phyloP scores from a whole-genome alignment of 2,329 filamentous ascomycete species.

The Hypoxylon sp. region DNA sequence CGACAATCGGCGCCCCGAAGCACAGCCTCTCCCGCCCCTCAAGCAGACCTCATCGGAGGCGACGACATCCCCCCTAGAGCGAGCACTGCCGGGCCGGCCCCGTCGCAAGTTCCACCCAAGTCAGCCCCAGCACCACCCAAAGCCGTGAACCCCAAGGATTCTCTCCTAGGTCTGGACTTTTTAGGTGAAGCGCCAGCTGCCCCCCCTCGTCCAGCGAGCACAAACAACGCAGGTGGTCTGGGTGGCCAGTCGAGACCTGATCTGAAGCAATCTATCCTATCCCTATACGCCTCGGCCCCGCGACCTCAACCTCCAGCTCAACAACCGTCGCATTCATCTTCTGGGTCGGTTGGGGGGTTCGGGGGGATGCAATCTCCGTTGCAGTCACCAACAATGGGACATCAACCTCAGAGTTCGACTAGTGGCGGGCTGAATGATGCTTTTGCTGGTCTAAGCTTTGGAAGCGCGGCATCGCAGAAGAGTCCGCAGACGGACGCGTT shows the following conservation, averaged over 20 bases:
- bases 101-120: constrained; percentile 65
- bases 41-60: constrained; percentile 85
- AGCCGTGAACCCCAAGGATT: constrained; percentile 81
- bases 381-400: constrained; percentile 62
- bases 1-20: constrained; percentile 50
- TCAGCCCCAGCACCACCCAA: constrained; percentile 72
- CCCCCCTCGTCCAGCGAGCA: constrained; percentile 84
- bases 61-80: constrained; percentile 74
- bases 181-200: constrained; percentile 76
- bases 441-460: constrained; percentile 75
- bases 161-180: constrained; percentile 91
- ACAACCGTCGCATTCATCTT: constrained; percentile 63
- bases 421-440: constrained; percentile 78
- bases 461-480: constrained; percentile 54
- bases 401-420: constrained; percentile 59
- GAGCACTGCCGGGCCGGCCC: constrained; percentile 74
- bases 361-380: constrained; percentile 69
- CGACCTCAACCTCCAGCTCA: constrained; percentile 72
- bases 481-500: constrained; percentile 50
- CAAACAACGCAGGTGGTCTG: constrained; percentile 68
- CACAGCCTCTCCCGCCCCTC: constrained; percentile 52
- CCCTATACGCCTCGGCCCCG: constrained; percentile 86
- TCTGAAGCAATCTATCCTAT: constrained; percentile 96
- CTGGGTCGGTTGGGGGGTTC: constrained; percentile 75
- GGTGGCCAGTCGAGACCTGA: constrained; percentile 82